Base-by-base conservation (phyloP, 192 early-diverging fungal genomes). In the Polychytrium aggregatum region DNA sequence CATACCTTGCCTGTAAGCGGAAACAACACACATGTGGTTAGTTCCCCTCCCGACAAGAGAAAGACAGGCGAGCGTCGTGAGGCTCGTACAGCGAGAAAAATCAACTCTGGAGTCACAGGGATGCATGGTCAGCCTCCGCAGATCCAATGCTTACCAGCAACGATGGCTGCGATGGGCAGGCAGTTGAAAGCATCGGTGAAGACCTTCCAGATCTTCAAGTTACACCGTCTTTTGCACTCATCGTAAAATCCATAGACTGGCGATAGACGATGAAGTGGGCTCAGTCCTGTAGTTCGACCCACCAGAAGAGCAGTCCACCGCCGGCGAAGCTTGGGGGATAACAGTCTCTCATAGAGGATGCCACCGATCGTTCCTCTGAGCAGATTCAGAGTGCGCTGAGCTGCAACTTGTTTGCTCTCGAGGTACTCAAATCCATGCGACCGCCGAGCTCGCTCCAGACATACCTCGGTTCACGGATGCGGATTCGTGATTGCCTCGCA, bases 401-500 rank as follows among this genome's bases (percentile, higher is more conserved):
- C n/a, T n/a, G n/a, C n/a, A n/a, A n/a, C n/a, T n/a, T n/a, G n/a
- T n/a, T n/a, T n/a, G n/a, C n/a, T n/a, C n/a, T n/a, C n/a, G n/a
- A n/a, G n/a, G n/a, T n/a, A n/a, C n/a, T n/a, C n/a, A n/a, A n/a
- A n/a, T n/a, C n/a, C n/a, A n/a, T n/a, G n/a, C n/a, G n/a, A n/a
- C n/a, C n/a, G n/a, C n/a, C n/a, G n/a, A n/a, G n/a, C n/a, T 17
- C 2, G 20, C 28, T 27, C 30, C 13, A 16, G 30, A 25, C 41
- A 48, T 63, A 83, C 82, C 83, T 68, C 85, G 71, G 40, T 88
- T 96, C 37, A 96, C 85, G 57, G 82, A 87, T 18, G 88, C 89
- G 55, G 85, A 87, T 62, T 97, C 93, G 68, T 97, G 93, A 69
- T 97, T 97, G 40, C 93, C 93, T 38, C 93, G 82, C 44, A 97